Evolutionary conservation across 2,329 filamentous ascomycete genomes (phyloP), one percentile per base, ranked within the genome.

Genomic region (Magnaporthiopsis poae): DNA sequence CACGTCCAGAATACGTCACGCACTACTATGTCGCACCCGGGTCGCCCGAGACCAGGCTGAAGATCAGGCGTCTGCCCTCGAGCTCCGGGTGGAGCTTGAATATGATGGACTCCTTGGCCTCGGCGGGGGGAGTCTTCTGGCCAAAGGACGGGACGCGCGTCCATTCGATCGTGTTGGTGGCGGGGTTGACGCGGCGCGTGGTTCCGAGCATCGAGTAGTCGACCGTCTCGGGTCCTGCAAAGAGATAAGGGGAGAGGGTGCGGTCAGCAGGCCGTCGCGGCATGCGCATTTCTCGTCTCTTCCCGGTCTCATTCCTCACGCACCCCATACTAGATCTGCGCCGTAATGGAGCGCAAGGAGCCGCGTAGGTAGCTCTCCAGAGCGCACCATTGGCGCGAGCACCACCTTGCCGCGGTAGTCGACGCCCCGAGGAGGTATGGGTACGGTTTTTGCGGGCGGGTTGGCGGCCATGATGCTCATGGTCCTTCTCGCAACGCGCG

Each of bases 301-400:
- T 21, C 39, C 39, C 15, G 15, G 3, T 2, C 39, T 18, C 15
- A 33, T 5, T 7, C 39, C 15, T 52, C 33, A 79, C 82, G 71
- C 77, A 90, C 89, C 94, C 94, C 95, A 99, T 71, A 99, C 95
- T 21, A 99, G 83, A 77, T 99, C 95, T 65, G 95, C 95, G 71
- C 95, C 95, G 76, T 99, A 98, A 74, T 96, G 90, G 69, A 99
- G 86, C 39, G 95, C 89, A 61, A 96, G 80, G 33, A 99, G 84
- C 67, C 95, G 88, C 59, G 91, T 95, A 3, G 95, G 94, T 68
- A 97, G 81, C 81, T 99, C 95, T 74, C 95, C 95, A n/a, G 92
- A 96, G 71, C 95, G 90, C 67, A 97, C 94, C 95, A 99, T 99
- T 60, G 95, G 95, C 69, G 95, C 95, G 69, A 99, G 89, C 61